phyloP scores from a whole-genome alignment of 2,329 filamentous ascomycete species.

The Aureobasidium sp. region DNA sequence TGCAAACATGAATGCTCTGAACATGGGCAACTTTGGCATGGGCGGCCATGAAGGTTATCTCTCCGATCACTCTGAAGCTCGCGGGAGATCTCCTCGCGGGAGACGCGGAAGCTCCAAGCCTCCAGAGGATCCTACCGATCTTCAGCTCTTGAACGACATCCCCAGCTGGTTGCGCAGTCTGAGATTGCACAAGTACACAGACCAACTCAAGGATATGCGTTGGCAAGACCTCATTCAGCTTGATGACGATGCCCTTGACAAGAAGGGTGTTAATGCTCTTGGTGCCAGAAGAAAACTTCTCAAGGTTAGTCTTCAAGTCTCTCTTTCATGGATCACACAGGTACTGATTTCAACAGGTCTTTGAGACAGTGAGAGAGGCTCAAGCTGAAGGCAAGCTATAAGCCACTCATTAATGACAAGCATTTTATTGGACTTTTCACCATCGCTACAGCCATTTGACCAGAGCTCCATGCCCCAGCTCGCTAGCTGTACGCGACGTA shows the following conservation, averaged over 20 bases:
- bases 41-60: constrained; percentile 75
- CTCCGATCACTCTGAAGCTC: constrained; percentile 84
- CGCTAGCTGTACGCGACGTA: neutral
- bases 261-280: constrained; percentile 87
- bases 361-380: constrained; percentile 80
- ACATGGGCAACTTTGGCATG: constrained; percentile 48
- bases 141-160: constrained; percentile 83
- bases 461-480: neutral
- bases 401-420: neutral
- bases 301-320: constrained; percentile 54
- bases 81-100: constrained; percentile 86
- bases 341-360: constrained; percentile 53
- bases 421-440: neutral
- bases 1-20: constrained; percentile 63
- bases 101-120: constrained; percentile 93
- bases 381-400: constrained; percentile 38
- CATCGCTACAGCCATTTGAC: neutral
- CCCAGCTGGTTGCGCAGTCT: constrained; percentile 92
- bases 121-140: constrained; percentile 93
- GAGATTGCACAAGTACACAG: constrained; percentile 96
- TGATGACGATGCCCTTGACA: constrained; percentile 87
- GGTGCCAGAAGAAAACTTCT: constrained; percentile 96
- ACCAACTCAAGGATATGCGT: constrained; percentile 93
- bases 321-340: neutral
- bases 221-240: constrained; percentile 91